Conservation (phyloP, 139 green algal genomes). For the Diplosphaera chodatii region DNA sequence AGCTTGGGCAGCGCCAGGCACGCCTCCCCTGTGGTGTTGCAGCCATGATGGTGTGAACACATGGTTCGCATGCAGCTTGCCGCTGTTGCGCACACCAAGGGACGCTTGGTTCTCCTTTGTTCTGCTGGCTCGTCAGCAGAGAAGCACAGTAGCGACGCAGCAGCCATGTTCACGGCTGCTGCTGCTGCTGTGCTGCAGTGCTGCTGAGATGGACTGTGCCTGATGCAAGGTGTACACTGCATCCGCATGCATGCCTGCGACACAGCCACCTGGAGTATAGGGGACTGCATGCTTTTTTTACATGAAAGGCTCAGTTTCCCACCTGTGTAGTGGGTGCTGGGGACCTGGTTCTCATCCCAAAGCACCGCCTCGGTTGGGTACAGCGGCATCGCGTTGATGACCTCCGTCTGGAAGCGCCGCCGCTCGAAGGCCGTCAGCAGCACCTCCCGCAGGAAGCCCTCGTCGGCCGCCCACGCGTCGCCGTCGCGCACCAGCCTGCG, state of each 20-base stretch:
- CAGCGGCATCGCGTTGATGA: slow-evolving; percentile 88
- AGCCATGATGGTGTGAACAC: background rate
- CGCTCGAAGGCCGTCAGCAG: slow-evolving; percentile 71
- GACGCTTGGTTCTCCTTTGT: too few species aligned
- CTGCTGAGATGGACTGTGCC: too few species aligned
- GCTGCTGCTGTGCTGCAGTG: too few species aligned
- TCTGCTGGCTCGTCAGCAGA: too few species aligned
- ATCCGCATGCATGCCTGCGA: too few species aligned
- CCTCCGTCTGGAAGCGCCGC: slow-evolving; percentile 57
- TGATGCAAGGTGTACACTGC: too few species aligned
- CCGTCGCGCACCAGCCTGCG: slow-evolving; percentile 60
- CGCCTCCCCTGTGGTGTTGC: slow-evolving; percentile 38
- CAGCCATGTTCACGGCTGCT: too few species aligned
- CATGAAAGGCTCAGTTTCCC: background rate
- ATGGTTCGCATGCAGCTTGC: background rate
- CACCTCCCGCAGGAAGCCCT: slow-evolving; percentile 74
- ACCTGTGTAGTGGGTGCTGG: slow-evolving; percentile 50
- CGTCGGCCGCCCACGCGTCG: slow-evolving; percentile 58
- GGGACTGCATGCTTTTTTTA: too few species aligned
- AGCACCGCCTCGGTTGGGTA: slow-evolving; percentile 94
- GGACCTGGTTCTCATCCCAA: slow-evolving; percentile 82
- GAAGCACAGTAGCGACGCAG: too few species aligned
- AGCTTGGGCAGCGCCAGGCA: slow-evolving; percentile 92
- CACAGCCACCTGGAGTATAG: too few species aligned
- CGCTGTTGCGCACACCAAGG: too few species aligned